phyloP scores from a whole-genome alignment of 257 asterid genomes.

The Solanum neorickii region DNA sequence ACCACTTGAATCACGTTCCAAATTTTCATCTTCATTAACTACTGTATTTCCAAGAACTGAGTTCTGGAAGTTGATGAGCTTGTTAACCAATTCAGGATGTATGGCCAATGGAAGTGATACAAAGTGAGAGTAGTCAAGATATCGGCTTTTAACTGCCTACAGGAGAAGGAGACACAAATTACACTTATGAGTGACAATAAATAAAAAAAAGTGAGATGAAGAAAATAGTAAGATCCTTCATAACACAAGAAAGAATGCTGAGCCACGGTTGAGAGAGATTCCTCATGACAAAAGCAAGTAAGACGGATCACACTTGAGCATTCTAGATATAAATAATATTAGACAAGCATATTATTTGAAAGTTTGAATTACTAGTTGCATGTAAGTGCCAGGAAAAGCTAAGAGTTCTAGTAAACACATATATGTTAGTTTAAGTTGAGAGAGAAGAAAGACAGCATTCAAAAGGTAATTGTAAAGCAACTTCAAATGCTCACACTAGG shows the following conservation, averaged over 20 bases:
- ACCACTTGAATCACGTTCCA: slow-evolving; percentile 20
- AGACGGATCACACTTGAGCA: background rate
- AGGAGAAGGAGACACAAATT: slow-evolving; percentile 6
- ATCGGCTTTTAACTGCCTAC: slow-evolving; percentile 73
- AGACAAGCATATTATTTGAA: background rate
- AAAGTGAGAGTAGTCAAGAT: slow-evolving; percentile 85
- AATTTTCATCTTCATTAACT: slow-evolving; percentile 19
- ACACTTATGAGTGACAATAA: background rate
- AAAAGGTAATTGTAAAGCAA: background rate
- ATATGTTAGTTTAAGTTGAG: background rate
- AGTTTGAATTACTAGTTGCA: background rate
- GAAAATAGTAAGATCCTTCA: background rate
- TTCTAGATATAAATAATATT: background rate
- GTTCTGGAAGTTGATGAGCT: slow-evolving; percentile 65
- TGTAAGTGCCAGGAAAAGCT: background rate
- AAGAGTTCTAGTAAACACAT: background rate
- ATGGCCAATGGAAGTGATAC: slow-evolving; percentile 93
- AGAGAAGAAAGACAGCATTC: background rate
- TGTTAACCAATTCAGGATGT: slow-evolving; percentile 69
- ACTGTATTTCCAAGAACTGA: slow-evolving; percentile 43
- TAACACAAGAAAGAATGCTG: background rate
- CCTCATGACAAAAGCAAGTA: background rate
- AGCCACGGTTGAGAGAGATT: background rate
- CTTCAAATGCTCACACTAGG: background rate
- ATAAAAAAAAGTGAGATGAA: background rate